Evolutionary conservation across 2,329 filamentous ascomycete genomes (phyloP).

Genomic region (Stemphylium beticola): DNA sequence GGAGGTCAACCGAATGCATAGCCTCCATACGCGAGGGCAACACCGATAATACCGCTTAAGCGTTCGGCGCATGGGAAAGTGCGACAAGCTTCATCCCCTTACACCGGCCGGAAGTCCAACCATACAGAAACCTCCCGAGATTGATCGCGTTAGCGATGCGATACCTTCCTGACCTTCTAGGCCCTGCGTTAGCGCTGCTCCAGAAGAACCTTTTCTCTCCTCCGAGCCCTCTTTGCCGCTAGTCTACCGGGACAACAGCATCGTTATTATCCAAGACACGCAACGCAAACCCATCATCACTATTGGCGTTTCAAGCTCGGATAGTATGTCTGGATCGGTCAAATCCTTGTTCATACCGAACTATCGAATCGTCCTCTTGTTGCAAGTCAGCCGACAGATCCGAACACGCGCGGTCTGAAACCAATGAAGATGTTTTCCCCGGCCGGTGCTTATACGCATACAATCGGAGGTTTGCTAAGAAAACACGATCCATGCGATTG

Average conservation of each 20-base stretch:
- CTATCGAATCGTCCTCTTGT: too few species aligned
- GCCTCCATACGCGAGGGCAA: neutral
- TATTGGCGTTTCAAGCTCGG: neutral
- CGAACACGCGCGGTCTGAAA: too few species aligned
- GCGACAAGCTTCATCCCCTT: neutral
- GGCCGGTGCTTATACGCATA: neutral
- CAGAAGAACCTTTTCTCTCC: neutral
- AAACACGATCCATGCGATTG: neutral
- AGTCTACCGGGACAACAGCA: neutral
- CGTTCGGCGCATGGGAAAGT: slow-evolving; percentile 1
- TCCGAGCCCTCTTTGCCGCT: neutral
- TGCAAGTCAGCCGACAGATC: too few species aligned
- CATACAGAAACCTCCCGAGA: slow-evolving; percentile 9
- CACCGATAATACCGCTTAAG: neutral
- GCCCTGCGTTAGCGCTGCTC: slow-evolving; percentile 2
- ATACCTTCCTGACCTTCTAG: neutral
- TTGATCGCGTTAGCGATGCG: neutral
- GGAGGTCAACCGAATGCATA: neutral
- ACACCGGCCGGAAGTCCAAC: neutral
- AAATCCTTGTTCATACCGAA: too few species aligned
- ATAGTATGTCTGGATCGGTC: too few species aligned
- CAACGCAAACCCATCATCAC: neutral
- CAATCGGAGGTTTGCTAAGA: neutral
- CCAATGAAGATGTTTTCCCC: too few species aligned
- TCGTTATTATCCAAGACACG: neutral